A percentile compares a stretch with the other conserved stretches of the same genome.
Evolutionary conservation across 805 yeast genomes (phyloP).

Genomic region (baker's yeast (Saccharomyces cerevisiae)): DNA sequence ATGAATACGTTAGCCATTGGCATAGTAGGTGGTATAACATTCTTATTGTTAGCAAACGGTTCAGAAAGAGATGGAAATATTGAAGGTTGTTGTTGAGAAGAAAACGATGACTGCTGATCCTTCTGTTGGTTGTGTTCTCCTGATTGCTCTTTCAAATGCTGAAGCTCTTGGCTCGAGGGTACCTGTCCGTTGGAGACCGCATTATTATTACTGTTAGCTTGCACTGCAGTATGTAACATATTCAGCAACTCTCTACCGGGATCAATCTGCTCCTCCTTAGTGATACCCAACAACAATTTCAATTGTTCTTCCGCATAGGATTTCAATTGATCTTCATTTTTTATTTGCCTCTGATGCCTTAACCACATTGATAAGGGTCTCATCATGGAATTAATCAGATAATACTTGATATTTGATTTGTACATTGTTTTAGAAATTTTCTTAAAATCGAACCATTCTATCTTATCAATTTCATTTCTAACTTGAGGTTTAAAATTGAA

Average conservation of each 20-base stretch:
- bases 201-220: constrained; percentile 9
- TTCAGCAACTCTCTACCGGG: constrained; percentile 74
- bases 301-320: constrained; percentile 55
- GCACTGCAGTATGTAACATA: constrained; percentile 44
- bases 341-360: constrained; percentile 41
- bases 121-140: not conserved
- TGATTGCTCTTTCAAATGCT: not conserved
- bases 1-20: constrained; percentile 3
- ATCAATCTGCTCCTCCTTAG: constrained; percentile 37
- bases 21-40: constrained; percentile 2
- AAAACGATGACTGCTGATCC: constrained; percentile 2
- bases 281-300: constrained; percentile 56
- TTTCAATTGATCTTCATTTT: constrained; percentile 52
- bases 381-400: constrained; percentile 35
- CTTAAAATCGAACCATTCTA: constrained; percentile 68
- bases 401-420: constrained; percentile 28
- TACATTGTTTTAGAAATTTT: constrained; percentile 30
- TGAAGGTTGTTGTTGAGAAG: constrained; percentile 6
- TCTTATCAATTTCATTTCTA: constrained; percentile 77
- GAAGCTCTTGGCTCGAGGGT: not conserved
- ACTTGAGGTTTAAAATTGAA: constrained; percentile 71
- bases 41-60: not conserved
- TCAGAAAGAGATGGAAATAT: not conserved
- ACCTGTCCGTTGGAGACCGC: not conserved
- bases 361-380: constrained; percentile 44